phyloP scores from a whole-genome alignment of 2,329 filamentous ascomycete species.

The Podosphaera xanthii region DNA sequence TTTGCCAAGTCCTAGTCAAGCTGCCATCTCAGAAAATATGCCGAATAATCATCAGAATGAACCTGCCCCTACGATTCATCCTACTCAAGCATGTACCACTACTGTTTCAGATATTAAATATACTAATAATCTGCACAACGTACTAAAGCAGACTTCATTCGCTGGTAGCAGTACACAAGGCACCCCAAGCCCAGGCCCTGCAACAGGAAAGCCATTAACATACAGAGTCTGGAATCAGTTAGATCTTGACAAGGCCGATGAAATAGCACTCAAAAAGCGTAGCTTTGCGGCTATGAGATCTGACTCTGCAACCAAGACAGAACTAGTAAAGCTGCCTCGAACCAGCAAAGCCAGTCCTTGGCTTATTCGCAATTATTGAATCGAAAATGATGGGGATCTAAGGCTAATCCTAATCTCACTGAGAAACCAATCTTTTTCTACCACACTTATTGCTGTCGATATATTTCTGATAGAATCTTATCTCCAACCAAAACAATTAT shows the following conservation, averaged over 20 bases:
- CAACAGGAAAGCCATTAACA: neutral
- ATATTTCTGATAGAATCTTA: no score
- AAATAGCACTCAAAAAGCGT: neutral
- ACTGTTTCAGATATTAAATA: neutral
- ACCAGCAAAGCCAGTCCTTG: slow-evolving; percentile 1
- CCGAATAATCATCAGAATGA: neutral
- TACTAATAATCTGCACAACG: neutral
- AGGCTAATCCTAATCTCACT: neutral
- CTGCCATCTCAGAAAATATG: neutral
- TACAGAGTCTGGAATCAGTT: neutral
- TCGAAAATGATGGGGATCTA: neutral
- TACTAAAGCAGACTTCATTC: neutral
- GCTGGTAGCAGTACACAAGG: slow-evolving; percentile 6
- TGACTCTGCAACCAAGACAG: neutral
- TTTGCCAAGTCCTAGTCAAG: neutral
- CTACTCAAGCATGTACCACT: neutral
- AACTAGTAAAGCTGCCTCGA: neutral
- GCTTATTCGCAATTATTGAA: slow-evolving; percentile 1
- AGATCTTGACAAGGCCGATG: neutral
- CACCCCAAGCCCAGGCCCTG: slow-evolving; percentile 3
- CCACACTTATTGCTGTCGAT: no score
- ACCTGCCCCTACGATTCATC: neutral
- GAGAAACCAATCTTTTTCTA: neutral
- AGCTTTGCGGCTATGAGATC: neutral
- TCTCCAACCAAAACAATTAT: no score